phyloP scores from a whole-genome alignment of 208 protist species.

The Naegleria fowleri region DNA sequence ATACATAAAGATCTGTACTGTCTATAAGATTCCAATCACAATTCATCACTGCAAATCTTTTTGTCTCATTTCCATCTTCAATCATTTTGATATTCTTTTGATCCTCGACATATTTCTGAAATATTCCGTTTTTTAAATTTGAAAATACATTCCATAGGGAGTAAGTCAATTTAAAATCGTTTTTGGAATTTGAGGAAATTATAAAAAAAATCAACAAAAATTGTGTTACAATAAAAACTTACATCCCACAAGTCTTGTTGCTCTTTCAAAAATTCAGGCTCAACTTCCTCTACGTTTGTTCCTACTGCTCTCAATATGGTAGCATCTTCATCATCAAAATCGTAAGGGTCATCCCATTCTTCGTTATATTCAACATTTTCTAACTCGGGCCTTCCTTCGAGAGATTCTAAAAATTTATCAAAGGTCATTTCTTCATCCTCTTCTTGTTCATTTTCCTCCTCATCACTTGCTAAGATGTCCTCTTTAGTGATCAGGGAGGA shows the following conservation, averaged over 20 bases:
- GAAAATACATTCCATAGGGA: too few relatives aligned
- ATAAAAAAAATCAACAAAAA: neutral
- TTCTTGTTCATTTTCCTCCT: slow-evolving; percentile 36
- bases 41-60: slow-evolving; percentile 85
- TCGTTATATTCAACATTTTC: neutral
- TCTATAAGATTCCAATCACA: slow-evolving; percentile 87
- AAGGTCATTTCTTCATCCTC: slow-evolving; percentile 62
- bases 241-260: neutral
- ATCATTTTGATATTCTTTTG: neutral
- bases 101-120: neutral
- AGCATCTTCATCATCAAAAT: neutral
- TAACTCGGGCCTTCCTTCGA: neutral
- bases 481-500: slow-evolving; percentile 32
- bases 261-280: too few relatives aligned
- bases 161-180: too few relatives aligned
- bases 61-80: slow-evolving; percentile 46
- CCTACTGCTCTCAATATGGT: neutral
- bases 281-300: neutral
- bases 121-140: neutral
- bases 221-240: neutral
- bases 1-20: slow-evolving; percentile 82
- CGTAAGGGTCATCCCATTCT: neutral
- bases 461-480: slow-evolving; percentile 17
- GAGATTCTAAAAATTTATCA: slow-evolving; percentile 3
- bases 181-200: neutral